These are phyloP conservation scores for Ceratobasidium sp. DNA, from an alignment of 1,284 basidiomycete genomes.

Conservation along the genomic window DNA sequence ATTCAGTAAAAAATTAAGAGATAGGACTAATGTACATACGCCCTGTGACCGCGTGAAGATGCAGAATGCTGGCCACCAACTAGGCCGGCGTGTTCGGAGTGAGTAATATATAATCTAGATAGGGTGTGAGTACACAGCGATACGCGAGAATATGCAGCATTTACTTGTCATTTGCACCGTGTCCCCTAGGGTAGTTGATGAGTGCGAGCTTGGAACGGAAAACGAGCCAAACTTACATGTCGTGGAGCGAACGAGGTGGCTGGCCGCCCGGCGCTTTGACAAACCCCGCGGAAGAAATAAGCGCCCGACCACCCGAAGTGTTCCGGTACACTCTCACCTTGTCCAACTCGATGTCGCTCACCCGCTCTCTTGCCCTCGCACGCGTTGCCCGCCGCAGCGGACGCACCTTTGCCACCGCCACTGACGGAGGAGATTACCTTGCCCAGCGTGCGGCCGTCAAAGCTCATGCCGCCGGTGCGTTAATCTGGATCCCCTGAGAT, in stretches of 20 bases:
- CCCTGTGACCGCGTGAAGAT: conserved; percentile 77
- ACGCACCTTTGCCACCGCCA: conserved; percentile 44
- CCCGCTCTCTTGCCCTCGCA: conserved; percentile 39
- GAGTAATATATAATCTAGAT: conserved; percentile 77
- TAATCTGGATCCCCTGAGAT: conserved; percentile 37
- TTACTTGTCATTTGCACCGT: conserved; percentile 84
- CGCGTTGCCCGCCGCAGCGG: conserved; percentile 35
- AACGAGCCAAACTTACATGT: conserved; percentile 37
- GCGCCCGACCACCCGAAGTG: conserved; percentile 21
- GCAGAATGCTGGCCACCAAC: conserved; percentile 78
- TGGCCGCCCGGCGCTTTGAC: conserved; percentile 11
- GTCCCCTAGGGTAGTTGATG: conserved; percentile 63
- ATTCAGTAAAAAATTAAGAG: background rate
- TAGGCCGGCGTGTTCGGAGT: conserved; percentile 82
- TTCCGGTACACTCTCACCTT: conserved; percentile 32
- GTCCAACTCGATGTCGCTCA: conserved; percentile 17
- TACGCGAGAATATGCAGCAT: background rate
- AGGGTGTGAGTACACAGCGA: background rate
- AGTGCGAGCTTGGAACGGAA: background rate
- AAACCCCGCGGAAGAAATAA: background rate
- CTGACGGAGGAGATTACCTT: conserved; percentile 46
- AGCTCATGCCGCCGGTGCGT: conserved; percentile 76
- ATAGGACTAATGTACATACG: conserved; percentile 61
- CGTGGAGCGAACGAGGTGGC: conserved; percentile 21
- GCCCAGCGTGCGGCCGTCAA: conserved; percentile 68